These are phyloP conservation scores for Thyridium curvatum DNA, from an alignment of 2,329 filamentous ascomycete genomes.

Conservation along the genomic window DNA sequence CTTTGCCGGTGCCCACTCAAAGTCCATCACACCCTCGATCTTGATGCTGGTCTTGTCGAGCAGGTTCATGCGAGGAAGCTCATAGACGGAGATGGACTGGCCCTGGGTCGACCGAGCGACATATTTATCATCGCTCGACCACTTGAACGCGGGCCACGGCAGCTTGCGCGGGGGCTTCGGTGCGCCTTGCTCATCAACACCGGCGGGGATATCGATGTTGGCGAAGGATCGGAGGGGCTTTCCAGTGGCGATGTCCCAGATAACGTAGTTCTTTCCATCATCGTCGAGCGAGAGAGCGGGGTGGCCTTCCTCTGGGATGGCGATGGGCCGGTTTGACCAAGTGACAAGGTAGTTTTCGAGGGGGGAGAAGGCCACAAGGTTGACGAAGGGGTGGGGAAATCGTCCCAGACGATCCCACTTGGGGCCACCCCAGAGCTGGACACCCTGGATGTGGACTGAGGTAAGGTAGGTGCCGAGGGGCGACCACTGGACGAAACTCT, in stretches of 20 bases:
- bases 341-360: conserved; percentile 89
- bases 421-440: conserved; percentile 91
- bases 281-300: conserved; percentile 82
- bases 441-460: conserved; percentile 91
- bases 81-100: conserved; percentile 92
- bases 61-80: conserved; percentile 81
- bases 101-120: conserved; percentile 86
- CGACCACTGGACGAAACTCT: conserved; percentile 97
- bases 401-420: conserved; percentile 87
- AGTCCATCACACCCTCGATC: conserved; percentile 94
- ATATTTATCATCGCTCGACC: conserved; percentile 96
- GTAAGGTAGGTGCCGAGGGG: conserved; percentile 90
- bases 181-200: conserved; percentile 52
- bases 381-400: conserved; percentile 92
- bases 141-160: conserved; percentile 99
- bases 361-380: conserved; percentile 93
- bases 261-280: conserved; percentile 98
- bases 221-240: conserved; percentile 90
- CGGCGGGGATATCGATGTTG: conserved; percentile 72
- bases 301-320: conserved; percentile 82
- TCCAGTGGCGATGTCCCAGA: conserved; percentile 91
- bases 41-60: conserved; percentile 89
- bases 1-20: conserved; percentile 90
- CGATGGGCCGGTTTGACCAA: conserved; percentile 92
- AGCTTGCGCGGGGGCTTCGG: conserved; percentile 76